Percentiles rank a stretch among this genome's conserved stretches.
Conservation (phyloP, 139 green algal genomes). For the Chlamydomonas sphaeroides region DNA sequence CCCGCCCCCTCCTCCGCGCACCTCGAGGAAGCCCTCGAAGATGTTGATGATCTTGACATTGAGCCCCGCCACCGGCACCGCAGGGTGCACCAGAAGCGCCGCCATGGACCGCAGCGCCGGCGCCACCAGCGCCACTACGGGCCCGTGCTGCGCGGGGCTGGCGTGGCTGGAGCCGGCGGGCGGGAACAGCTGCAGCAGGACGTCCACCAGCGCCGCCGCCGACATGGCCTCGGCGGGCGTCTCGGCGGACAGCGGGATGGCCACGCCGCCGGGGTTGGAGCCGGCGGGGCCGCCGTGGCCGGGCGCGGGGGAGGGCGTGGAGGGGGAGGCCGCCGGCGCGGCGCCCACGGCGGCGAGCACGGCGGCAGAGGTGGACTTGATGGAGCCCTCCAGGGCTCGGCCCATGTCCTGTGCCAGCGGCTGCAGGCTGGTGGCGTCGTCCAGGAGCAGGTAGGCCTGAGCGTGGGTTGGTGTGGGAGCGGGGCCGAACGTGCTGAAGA, state of each 20-base stretch:
- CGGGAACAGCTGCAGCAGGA: slow-evolving; percentile 59
- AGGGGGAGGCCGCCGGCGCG: neutral
- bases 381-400: slow-evolving; percentile 2
- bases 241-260: slow-evolving; percentile 45
- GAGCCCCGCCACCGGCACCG: slow-evolving; percentile 22
- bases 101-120: slow-evolving; percentile 52
- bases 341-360: slow-evolving; percentile 4
- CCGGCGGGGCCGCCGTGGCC: too few relatives aligned
- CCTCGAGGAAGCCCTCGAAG: slow-evolving; percentile 63
- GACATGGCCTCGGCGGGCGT: slow-evolving; percentile 58
- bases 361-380: neutral
- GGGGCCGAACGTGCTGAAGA: neutral
- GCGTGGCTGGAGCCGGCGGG: neutral
- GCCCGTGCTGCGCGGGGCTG: neutral
- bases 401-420: slow-evolving; percentile 19
- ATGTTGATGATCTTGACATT: slow-evolving; percentile 52
- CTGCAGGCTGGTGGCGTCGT: slow-evolving; percentile 27
- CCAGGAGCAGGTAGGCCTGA: slow-evolving; percentile 67
- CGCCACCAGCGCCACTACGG: slow-evolving; percentile 47
- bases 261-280: neutral
- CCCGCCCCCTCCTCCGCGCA: too few relatives aligned
- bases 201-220: slow-evolving; percentile 55
- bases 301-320: neutral
- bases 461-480: neutral
- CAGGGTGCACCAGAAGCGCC: slow-evolving; percentile 42